Evolutionary conservation across 331 rosid species (phyloP), one percentile per base, ranked within the genome.

Genomic region (Spiraea crenata): DNA sequence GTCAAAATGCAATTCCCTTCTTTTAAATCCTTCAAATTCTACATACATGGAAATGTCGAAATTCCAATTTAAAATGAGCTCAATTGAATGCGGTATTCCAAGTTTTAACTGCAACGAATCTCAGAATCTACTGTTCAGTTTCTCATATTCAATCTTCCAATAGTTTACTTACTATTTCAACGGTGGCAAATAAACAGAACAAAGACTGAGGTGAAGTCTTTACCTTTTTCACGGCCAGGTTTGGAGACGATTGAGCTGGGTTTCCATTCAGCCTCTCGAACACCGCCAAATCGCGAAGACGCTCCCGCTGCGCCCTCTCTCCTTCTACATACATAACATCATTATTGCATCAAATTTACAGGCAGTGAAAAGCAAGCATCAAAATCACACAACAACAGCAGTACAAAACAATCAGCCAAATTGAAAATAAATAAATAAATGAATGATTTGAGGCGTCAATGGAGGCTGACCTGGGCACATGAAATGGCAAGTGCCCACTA

Each of bases 201-300:
- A 25, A 25, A 25, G 11, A 38, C 9, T 41, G 54, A 57, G 59
- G 1, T 14, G 1, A 9, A 58, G 9, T 35, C 19, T 51, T 2
- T 70, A 93, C 97, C 87, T 93, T 93, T 85, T 93, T 93, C 41
- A 89, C 95, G 0, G 97, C 98, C 47, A 90, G 84, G 72, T 31
- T 79, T 9, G 92, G 80, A 50, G 96, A 90, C 14, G 98, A 84
- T 67, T 80, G 85, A 72, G 87, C 7, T 60, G 87, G 91, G 73
- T 87, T 82, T 49, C 91, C 89, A 65, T 87, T 39, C 10, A 87
- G 70, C 92, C 97, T 89, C 87, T 93, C 97, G 75, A 93, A 93
- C 71, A 86, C 75, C n/a, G 99, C 95, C 82, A 93, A 89, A 80
- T 93, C 99, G 14, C 86, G 82, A 45, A 90, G 75, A 69, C 82